Evolutionary conservation across 1,139 yeast genomes (phyloP).

Genomic region (Blastobotrys capitulatus): DNA sequence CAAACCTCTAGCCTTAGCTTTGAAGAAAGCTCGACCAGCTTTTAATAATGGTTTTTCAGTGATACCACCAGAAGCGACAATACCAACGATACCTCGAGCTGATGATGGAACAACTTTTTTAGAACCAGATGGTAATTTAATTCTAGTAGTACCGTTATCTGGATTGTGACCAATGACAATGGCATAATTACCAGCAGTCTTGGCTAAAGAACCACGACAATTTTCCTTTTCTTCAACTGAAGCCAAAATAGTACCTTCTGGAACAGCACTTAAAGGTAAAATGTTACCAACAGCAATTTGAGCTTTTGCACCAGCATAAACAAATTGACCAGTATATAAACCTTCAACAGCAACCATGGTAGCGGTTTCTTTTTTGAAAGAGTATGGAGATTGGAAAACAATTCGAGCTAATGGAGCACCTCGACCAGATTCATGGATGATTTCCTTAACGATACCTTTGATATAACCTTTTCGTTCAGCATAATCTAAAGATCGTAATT

Average conservation of each 20-base stretch:
- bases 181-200: constrained; percentile 99
- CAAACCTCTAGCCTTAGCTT: constrained; percentile 90
- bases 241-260: constrained; percentile 99
- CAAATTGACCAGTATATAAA: constrained; percentile 98
- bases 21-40: constrained; percentile 99
- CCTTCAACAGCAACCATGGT: constrained; percentile 99
- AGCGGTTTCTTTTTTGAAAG: constrained; percentile 95
- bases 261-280: constrained; percentile 93
- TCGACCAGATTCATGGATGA: constrained; percentile 99
- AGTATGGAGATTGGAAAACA: constrained; percentile 99
- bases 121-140: constrained; percentile 98
- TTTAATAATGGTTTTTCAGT: constrained; percentile 98
- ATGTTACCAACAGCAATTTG: constrained; percentile 96
- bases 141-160: constrained; percentile 98
- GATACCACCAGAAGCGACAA: constrained; percentile 99
- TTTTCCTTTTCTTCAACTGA: constrained; percentile 99
- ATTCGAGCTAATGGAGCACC: constrained; percentile 99
- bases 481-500: constrained; percentile 97
- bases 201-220: constrained; percentile 99
- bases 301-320: constrained; percentile 99
- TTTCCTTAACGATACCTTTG: constrained; percentile 98
- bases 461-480: constrained; percentile 99
- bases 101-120: constrained; percentile 92
- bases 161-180: constrained; percentile 99
- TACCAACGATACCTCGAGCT: constrained; percentile 99